Base-by-base conservation (phyloP, 2,329 filamentous ascomycete genomes). In the Sporothrix pallida region DNA sequence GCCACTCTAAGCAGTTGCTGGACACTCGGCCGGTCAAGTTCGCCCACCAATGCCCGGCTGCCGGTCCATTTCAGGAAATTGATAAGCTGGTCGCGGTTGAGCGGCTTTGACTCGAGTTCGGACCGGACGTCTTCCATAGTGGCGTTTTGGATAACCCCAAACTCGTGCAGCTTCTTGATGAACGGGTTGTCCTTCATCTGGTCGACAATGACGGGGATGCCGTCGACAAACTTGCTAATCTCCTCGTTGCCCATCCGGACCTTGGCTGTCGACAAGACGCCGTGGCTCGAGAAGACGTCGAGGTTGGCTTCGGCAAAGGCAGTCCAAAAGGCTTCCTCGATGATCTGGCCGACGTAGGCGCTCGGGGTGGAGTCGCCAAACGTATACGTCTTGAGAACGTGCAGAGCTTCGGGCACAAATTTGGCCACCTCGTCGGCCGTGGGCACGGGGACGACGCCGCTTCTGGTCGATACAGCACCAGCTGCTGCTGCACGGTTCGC, bases 261-360 rank as follows among this genome's bases (percentile, higher is more conserved):
- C 77, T 92, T 88, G 13, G 92, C 89, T 50, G 93, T 97, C n/a
- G 92, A 89, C 72, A 98, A 86, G 7, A 99, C 91, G 73, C 97
- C 97, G 74, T 91, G 90, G 23, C 92, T 97, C 1, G 95, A 98
- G 76, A 97, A 90, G 7, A 98, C 88, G 79, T 98, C 95, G 73
- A 98, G 94, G 0, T 89, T 91, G 2, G 93, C 90, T 76, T 91
- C 92, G 80, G 90, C 91, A 79, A 93, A 96, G 76, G 93, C 95
- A 50, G 90, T 97, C 96, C 96, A 99, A 80, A 99, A 99, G 0
- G 94, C 93, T 82, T 98, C 93, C 79, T 98, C 95, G 71, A 99
- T 93, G 75, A 93, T 92, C 79, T 94, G 90, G 0, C 94, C 93
- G 23, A 98, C 92, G 75, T 93, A 88, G 0, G 88, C 88, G 75